Percentiles rank a stretch among this genome's conserved stretches.
These are phyloP conservation scores for Aristolochia contorta DNA, from an alignment of 164 flowering plant species.

Conservation along the genomic window DNA sequence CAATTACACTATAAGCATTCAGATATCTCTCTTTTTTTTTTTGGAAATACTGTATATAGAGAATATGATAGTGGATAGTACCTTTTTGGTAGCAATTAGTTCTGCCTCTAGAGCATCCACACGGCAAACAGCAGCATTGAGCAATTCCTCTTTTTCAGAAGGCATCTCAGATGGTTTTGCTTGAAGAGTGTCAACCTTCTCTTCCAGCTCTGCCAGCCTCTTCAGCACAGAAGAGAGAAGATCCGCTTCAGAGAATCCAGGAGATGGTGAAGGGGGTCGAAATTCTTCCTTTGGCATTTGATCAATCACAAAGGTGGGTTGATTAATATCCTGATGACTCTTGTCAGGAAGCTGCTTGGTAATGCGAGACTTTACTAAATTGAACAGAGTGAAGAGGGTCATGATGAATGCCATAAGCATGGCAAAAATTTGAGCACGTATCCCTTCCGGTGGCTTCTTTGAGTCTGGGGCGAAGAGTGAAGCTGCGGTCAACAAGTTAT, in stretches of 20 bases:
- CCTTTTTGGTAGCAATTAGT: slow-evolving; percentile 88
- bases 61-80: slow-evolving; percentile 3
- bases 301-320: slow-evolving; percentile 12
- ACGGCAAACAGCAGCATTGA: slow-evolving; percentile 96
- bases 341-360: slow-evolving; percentile 34
- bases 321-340: slow-evolving; percentile 13
- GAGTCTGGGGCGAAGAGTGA: slow-evolving; percentile 16
- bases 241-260: slow-evolving; percentile 36
- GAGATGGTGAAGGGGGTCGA: slow-evolving; percentile 53
- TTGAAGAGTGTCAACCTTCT: slow-evolving; percentile 61
- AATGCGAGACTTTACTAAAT: slow-evolving; percentile 24
- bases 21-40: no score
- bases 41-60: no score
- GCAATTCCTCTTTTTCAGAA: slow-evolving; percentile 76
- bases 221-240: slow-evolving; percentile 44
- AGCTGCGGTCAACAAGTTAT: slow-evolving; percentile 18
- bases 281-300: slow-evolving; percentile 33
- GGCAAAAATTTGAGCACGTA: slow-evolving; percentile 25
- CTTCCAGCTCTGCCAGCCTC: slow-evolving; percentile 73
- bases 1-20: no score
- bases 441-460: slow-evolving; percentile 35
- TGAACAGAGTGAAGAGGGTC: slow-evolving; percentile 42
- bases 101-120: slow-evolving; percentile 97
- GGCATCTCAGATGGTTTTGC: slow-evolving; percentile 87
- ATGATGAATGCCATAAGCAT: slow-evolving; percentile 45